Evolutionary conservation across 257 asterid genomes (phyloP), one percentile per base, ranked within the genome.

Genomic region (Scutellaria galericulata): DNA sequence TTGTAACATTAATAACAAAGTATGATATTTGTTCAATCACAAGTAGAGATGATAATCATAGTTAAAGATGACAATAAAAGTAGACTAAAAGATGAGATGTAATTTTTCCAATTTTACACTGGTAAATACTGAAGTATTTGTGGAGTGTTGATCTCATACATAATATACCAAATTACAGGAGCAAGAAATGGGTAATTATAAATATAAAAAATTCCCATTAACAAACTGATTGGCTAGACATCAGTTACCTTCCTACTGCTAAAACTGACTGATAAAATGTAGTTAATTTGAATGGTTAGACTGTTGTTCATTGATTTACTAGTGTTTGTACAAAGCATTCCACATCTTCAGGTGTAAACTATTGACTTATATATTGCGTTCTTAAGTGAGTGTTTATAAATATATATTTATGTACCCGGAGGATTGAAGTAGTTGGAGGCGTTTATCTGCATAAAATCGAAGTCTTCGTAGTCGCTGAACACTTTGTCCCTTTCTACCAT

Each of bases 291-390:
- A 68, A 15, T 52, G 51, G 10, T 50, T 68, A 8, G 73, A 68
- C 14, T 45, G 56, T 11, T 9, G 20, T 50, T 51, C 79, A 41
- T 14, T 41, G 77, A 70, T 39, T 73, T 31, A 4, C 74, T 70
- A 79, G 77, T n/a, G 11, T 47, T 63, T 70, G 18, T 22, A 50
- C 44, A 55, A 79, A 74, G 74, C 71, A 15, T 57, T 79, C 77
- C 61, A 79, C 70, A 41, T 79, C 83, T 79, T 69, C 70, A 35
- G 74, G 70, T 62, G 74, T 58, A 73, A 79, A 79, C 83, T n/a
- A n/a, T n/a, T n/a, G n/a, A n/a, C n/a, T n/a, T n/a, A n/a, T n/a
- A n/a, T n/a, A n/a, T n/a, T n/a, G n/a, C n/a, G n/a, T n/a, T n/a
- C n/a, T n/a, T n/a, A n/a, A n/a, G n/a, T n/a, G n/a, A n/a, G n/a